Conservation (phyloP, 495 filamentous ascomycete genomes). For the Lasiosphaeria hispida region DNA sequence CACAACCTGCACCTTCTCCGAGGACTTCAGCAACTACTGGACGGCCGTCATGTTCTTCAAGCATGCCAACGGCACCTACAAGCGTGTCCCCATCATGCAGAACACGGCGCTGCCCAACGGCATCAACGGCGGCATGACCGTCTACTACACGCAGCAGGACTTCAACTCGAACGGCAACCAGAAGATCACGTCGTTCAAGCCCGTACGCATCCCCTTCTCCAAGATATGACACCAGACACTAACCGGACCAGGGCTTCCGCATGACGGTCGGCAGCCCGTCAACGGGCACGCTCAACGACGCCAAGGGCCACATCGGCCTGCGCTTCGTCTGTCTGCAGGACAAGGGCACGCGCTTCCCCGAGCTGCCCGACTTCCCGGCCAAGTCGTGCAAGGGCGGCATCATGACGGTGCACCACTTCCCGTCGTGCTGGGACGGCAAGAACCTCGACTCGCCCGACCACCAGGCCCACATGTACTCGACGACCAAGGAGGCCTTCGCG, state of each 20-base stretch:
- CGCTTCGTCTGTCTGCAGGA: conserved; percentile 47
- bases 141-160: conserved; percentile 50
- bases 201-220: conserved; percentile 31
- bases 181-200: conserved; percentile 48
- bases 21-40: conserved; percentile 51
- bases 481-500: conserved; percentile 41
- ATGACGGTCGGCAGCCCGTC: conserved; percentile 52
- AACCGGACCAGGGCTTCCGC: conserved; percentile 46
- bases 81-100: conserved; percentile 36
- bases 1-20: conserved; percentile 44
- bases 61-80: conserved; percentile 49
- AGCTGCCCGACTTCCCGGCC: conserved; percentile 47
- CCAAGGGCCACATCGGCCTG: conserved; percentile 32
- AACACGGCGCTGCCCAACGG: conserved; percentile 36
- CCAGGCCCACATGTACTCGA: conserved; percentile 53
- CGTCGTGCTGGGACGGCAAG: conserved; percentile 57
- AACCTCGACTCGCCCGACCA: conserved; percentile 59
- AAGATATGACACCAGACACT: neutral
- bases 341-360: conserved; percentile 41
- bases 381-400: conserved; percentile 46
- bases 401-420: conserved; percentile 54
- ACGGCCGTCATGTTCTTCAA: conserved; percentile 52
- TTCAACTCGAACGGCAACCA: conserved; percentile 41
- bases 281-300: conserved; percentile 28
- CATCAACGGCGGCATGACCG: conserved; percentile 49